Evolutionary conservation across 2,329 filamentous ascomycete genomes (phyloP).

Genomic region (Colletotrichum liriopes): DNA sequence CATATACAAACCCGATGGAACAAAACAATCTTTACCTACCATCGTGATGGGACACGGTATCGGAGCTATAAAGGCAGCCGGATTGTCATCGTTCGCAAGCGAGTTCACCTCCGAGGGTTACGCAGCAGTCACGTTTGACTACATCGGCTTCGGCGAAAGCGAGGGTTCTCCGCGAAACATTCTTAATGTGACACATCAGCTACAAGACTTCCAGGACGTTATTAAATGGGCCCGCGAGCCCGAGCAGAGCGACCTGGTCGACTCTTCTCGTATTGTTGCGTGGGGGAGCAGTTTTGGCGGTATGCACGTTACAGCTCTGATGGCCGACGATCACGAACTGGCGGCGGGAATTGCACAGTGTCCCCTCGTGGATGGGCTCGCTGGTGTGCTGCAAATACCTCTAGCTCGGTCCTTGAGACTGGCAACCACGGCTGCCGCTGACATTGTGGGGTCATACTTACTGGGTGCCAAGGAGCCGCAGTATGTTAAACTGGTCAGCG

Average conservation of each 20-base stretch:
- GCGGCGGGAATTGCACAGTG: slow-evolving; percentile 36
- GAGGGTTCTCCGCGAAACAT: slow-evolving; percentile 32
- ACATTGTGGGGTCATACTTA: slow-evolving; percentile 7
- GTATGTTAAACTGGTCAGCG: slow-evolving; percentile 31
- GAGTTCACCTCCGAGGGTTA: slow-evolving; percentile 31
- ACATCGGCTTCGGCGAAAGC: slow-evolving; percentile 36
- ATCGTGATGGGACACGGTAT: slow-evolving; percentile 38
- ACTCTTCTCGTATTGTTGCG: slow-evolving; percentile 27
- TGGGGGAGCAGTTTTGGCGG: slow-evolving; percentile 40
- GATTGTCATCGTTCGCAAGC: slow-evolving; percentile 26
- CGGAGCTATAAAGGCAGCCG: slow-evolving; percentile 37
- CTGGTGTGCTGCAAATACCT: slow-evolving; percentile 27
- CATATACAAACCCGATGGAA: slow-evolving; percentile 35
- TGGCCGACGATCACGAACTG: slow-evolving; percentile 29
- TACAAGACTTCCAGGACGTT: slow-evolving; percentile 37
- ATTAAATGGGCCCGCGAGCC: slow-evolving; percentile 28
- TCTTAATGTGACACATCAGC: slow-evolving; percentile 22
- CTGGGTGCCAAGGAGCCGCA: slow-evolving; percentile 9
- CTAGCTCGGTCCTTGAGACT: slow-evolving; percentile 21
- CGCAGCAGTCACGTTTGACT: slow-evolving; percentile 36
- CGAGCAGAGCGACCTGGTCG: slow-evolving; percentile 19
- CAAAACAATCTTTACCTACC: not conserved
- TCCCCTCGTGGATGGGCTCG: slow-evolving; percentile 26
- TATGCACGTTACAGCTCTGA: slow-evolving; percentile 32
- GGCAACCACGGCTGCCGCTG: slow-evolving; percentile 12